Conservation (phyloP, 2,329 filamentous ascomycete species). For the Botrytis aclada region DNA sequence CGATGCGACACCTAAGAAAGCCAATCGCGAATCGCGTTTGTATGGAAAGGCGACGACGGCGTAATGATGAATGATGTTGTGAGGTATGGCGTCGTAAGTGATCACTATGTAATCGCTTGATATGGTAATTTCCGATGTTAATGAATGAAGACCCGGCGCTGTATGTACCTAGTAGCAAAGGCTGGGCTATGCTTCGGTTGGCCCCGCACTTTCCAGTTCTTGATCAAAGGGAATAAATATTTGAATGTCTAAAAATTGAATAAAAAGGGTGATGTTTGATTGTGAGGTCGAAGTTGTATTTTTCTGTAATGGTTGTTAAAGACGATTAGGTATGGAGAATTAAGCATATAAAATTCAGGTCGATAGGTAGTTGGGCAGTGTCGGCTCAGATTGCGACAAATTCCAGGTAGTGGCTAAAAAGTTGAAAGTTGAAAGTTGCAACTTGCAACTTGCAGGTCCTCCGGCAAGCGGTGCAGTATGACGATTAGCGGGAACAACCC, state of each 20-base stretch:
- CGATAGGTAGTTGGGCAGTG: background rate
- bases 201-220: constrained; percentile 11
- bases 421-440: background rate
- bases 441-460: constrained; percentile 4
- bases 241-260: background rate
- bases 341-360: background rate
- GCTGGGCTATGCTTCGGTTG: constrained; percentile 9
- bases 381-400: background rate
- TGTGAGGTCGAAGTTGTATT: background rate
- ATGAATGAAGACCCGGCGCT: background rate
- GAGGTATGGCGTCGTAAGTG: background rate
- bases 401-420: background rate
- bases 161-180: background rate
- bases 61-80: constrained; percentile 11
- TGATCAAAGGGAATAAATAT: background rate
- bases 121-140: constrained; percentile 13
- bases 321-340: background rate
- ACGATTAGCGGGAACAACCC: constrained; percentile 4
- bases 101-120: constrained; percentile 13
- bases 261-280: background rate
- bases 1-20: constrained; percentile 14
- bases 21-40: constrained; percentile 1
- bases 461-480: constrained; percentile 1
- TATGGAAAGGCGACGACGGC: background rate
- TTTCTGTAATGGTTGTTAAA: background rate